Conservation (phyloP, 1,284 basidiomycete species). For the Xerocomus nothofagi region DNA sequence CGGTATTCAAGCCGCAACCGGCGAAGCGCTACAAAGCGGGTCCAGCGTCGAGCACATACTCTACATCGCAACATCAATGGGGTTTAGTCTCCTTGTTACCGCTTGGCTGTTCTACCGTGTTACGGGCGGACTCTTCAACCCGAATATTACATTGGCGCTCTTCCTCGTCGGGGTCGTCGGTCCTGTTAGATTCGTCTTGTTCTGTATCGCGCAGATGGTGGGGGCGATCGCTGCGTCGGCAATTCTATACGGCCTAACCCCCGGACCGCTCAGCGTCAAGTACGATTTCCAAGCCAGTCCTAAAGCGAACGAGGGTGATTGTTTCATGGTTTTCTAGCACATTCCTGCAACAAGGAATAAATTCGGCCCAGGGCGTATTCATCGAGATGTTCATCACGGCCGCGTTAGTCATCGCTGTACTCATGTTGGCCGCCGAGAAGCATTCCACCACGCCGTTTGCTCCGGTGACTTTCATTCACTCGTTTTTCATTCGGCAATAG, state of each 20-base stretch:
- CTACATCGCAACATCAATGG: conserved; percentile 65
- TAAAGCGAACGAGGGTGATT: conserved; percentile 4
- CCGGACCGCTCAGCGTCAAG: conserved; percentile 58
- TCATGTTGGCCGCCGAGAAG: conserved; percentile 72
- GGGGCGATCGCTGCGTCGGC: conserved; percentile 66
- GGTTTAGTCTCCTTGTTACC: conserved; percentile 64
- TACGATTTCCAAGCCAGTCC: conserved; percentile 32
- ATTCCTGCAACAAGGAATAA: conserved; percentile 44
- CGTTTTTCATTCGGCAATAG: neutral
- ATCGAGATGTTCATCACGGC: conserved; percentile 73
- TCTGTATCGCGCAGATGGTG: conserved; percentile 60
- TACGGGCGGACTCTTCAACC: conserved; percentile 73
- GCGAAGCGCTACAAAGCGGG: conserved; percentile 29
- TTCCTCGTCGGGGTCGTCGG: conserved; percentile 58
- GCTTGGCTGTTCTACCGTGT: conserved; percentile 77
- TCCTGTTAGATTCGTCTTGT: conserved; percentile 62
- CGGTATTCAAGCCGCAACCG: conserved; percentile 54
- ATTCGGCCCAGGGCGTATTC: conserved; percentile 59
- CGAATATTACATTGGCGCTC: conserved; percentile 64
- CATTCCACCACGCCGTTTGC: conserved; percentile 71
- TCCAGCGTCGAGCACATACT: conserved; percentile 44
- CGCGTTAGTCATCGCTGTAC: conserved; percentile 56
- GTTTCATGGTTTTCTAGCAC: conserved; percentile 38
- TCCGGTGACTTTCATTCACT: conserved; percentile 42
- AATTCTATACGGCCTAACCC: conserved; percentile 60